Evolutionary conservation across 352 stramenopile genomes (phyloP).

Genomic region (Hyaloperonospora brassicae): DNA sequence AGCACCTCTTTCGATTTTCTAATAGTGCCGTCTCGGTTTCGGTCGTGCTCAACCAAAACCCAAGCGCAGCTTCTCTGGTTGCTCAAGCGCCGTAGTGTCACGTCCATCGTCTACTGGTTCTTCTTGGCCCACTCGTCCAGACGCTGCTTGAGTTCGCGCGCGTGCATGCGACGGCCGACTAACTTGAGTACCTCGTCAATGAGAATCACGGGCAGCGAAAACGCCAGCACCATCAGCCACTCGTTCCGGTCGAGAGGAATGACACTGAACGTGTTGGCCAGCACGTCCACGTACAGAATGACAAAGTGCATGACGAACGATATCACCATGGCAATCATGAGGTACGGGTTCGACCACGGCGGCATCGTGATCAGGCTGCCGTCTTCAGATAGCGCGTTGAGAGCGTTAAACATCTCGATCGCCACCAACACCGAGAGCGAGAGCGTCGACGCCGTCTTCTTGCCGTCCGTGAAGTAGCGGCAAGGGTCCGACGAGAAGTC

Average conservation of each 20-base stretch:
- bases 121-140: conserved; percentile 50
- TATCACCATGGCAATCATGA: conserved; percentile 89
- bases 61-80: no score
- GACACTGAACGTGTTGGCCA: conserved; percentile 91
- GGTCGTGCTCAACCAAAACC: conserved; percentile 1
- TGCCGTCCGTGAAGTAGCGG: conserved; percentile 90
- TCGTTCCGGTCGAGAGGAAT: conserved; percentile 88
- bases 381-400: conserved; percentile 92
- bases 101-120: conserved; percentile 27
- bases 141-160: conserved; percentile 59
- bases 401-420: conserved; percentile 94
- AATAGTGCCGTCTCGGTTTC: conserved; percentile 1
- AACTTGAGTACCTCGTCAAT: conserved; percentile 94
- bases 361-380: conserved; percentile 88
- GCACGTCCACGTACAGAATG: conserved; percentile 90
- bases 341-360: conserved; percentile 90
- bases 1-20: neutral
- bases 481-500: conserved; percentile 87
- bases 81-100: no score
- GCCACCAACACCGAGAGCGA: conserved; percentile 90
- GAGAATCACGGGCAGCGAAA: conserved; percentile 89
- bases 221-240: conserved; percentile 88
- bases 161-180: conserved; percentile 75
- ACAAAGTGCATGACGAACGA: conserved; percentile 92
- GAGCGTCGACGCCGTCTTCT: conserved; percentile 88